phyloP scores from a whole-genome alignment of 2,329 filamentous ascomycete genomes.

The Arthrocladium fulminans region DNA sequence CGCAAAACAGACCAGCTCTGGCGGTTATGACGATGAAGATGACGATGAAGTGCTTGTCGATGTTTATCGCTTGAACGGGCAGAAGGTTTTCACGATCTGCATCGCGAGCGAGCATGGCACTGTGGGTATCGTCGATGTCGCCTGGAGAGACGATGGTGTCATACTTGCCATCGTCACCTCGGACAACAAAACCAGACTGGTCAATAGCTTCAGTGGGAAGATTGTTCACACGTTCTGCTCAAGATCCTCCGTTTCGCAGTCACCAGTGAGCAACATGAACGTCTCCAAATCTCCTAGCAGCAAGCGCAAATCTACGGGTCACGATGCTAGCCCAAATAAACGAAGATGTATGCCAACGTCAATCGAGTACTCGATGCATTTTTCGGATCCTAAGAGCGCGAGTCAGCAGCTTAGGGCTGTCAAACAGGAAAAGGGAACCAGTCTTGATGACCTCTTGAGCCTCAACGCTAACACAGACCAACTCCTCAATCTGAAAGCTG shows the following conservation, averaged over 20 bases:
- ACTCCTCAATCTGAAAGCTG: conserved; percentile 33
- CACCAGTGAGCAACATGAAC: conserved; percentile 41
- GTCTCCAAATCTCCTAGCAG: conserved; percentile 10
- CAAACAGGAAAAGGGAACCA: conserved; percentile 27
- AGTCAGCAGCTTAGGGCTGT: conserved; percentile 10
- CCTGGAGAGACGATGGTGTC: conserved; percentile 64
- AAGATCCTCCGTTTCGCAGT: conserved; percentile 39
- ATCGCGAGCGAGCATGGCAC: conserved; percentile 24
- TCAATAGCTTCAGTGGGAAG: conserved; percentile 73
- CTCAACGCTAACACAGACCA: conserved; percentile 30
- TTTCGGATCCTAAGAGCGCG: neutral
- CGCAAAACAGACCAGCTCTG: neutral
- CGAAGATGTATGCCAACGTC: conserved; percentile 3
- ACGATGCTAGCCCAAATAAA: conserved; percentile 7
- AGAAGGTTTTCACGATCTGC: conserved; percentile 52
- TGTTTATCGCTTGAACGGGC: conserved; percentile 70
- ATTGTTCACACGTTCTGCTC: conserved; percentile 51
- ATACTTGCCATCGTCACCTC: conserved; percentile 76
- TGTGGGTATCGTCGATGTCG: conserved; percentile 27
- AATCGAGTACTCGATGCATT: conserved; percentile 6
- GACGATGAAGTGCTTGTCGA: conserved; percentile 47
- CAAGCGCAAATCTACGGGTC: neutral
- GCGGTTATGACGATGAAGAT: conserved; percentile 55
- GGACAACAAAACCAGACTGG: conserved; percentile 66
- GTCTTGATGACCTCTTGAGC: conserved; percentile 35